phyloP scores from a whole-genome alignment of 2,329 filamentous ascomycete genomes.

The Fusarium sp. region DNA sequence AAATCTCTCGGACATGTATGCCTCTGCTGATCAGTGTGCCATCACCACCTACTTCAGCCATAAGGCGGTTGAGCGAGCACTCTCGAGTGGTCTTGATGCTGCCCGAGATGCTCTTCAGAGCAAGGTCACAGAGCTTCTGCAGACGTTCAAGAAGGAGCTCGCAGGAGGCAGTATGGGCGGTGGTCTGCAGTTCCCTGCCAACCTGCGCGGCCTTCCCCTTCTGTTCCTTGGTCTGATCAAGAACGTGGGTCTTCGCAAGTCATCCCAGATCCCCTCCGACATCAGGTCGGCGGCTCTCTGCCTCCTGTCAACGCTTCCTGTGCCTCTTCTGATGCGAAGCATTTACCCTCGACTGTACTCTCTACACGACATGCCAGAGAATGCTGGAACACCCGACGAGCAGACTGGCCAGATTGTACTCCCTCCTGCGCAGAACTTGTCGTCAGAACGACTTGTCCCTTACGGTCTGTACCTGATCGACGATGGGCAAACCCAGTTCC shows the following conservation, averaged over 20 bases:
- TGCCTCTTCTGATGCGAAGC: slow-evolving; percentile 92
- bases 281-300: slow-evolving; percentile 93
- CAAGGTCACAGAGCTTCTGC: slow-evolving; percentile 91
- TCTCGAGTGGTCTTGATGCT: slow-evolving; percentile 88
- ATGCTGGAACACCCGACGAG: slow-evolving; percentile 85
- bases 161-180: slow-evolving; percentile 96
- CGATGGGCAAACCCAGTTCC: slow-evolving; percentile 96
- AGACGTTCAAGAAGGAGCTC: slow-evolving; percentile 97
- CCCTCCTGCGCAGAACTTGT: slow-evolving; percentile 86
- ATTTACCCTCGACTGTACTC: slow-evolving; percentile 90
- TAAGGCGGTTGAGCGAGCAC: slow-evolving; percentile 92
- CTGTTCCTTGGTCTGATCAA: slow-evolving; percentile 96
- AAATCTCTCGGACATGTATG: slow-evolving; percentile 90
- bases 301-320: slow-evolving; percentile 90
- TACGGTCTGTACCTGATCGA: slow-evolving; percentile 97
- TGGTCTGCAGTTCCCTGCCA: slow-evolving; percentile 93
- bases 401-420: slow-evolving; percentile 90
- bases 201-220: slow-evolving; percentile 87
- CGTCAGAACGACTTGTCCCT: slow-evolving; percentile 86
- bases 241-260: slow-evolving; percentile 93
- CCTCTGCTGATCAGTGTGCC: slow-evolving; percentile 93
- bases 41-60: slow-evolving; percentile 96
- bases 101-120: slow-evolving; percentile 90
- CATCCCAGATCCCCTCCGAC: slow-evolving; percentile 92
- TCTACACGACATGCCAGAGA: slow-evolving; percentile 95